Evolutionary conservation across 257 asterid genomes (phyloP).

Genomic region (Agastache rugosa): DNA sequence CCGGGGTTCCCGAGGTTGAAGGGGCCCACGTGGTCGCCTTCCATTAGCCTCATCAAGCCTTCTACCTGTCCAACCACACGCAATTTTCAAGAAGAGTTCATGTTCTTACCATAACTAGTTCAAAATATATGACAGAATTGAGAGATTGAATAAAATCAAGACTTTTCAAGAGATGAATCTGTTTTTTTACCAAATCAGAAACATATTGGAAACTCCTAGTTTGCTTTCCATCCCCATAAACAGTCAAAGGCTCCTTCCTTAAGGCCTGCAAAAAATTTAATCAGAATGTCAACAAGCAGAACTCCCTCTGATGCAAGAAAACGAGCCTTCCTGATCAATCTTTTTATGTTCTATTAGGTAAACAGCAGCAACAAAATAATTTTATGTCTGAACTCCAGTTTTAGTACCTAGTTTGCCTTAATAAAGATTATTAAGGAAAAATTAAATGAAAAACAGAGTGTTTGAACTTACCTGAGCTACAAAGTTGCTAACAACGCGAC

Average conservation of each 20-base stretch:
- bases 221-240: constrained; percentile 95
- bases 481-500: constrained; percentile 94
- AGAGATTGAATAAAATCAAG: not conserved
- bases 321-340: not conserved
- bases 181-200: constrained; percentile 75
- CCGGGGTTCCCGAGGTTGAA: constrained; percentile 89
- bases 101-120: not conserved
- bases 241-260: constrained; percentile 81
- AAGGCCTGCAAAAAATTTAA: constrained; percentile 58
- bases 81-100: not conserved
- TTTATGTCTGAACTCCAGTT: not conserved
- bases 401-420: not conserved
- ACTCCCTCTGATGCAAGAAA: not conserved
- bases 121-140: not conserved
- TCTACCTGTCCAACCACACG: constrained; percentile 55
- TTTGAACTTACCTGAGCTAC: constrained; percentile 74
- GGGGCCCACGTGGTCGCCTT: constrained; percentile 88
- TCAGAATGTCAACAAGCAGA: constrained; percentile 7
- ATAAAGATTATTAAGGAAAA: not conserved
- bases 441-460: not conserved
- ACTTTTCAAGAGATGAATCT: not conserved
- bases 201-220: constrained; percentile 94
- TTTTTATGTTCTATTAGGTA: not conserved
- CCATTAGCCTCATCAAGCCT: constrained; percentile 81
- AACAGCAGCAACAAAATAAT: not conserved